These are phyloP conservation scores for Cucurbita moschata DNA, from an alignment of 306 rosid species.

Conservation along the genomic window DNA sequence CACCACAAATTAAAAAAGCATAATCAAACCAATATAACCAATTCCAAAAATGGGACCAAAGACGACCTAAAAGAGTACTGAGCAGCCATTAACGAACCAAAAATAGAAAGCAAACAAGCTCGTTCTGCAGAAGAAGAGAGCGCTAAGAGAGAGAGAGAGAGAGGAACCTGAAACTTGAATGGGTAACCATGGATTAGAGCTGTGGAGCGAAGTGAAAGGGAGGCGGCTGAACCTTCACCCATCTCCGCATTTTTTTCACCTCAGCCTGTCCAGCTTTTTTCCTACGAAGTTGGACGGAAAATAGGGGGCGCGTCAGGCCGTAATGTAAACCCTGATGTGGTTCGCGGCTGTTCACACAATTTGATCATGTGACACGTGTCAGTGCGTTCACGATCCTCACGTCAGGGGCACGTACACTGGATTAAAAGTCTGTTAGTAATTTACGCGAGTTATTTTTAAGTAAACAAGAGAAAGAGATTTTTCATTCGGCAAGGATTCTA, in stretches of 20 bases:
- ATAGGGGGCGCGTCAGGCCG: background rate
- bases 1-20: background rate
- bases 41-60: background rate
- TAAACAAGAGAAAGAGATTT: background rate
- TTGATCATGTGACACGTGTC: background rate
- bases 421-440: background rate
- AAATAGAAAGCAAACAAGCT: background rate
- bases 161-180: background rate
- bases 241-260: background rate
- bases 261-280: background rate
- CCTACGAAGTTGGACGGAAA: conserved; percentile 2
- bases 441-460: background rate
- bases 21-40: background rate
- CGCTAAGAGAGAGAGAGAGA: background rate
- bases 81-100: background rate
- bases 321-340: conserved; percentile 9
- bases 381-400: background rate
- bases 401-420: background rate
- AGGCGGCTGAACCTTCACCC: background rate
- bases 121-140: background rate
- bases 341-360: background rate
- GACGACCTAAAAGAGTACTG: background rate
- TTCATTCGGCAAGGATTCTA: background rate
- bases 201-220: background rate
- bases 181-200: background rate